Evolutionary conservation across 805 yeast species (phyloP), one percentile per base, ranked within the genome.

Genomic region (Spathaspora girioi): DNA sequence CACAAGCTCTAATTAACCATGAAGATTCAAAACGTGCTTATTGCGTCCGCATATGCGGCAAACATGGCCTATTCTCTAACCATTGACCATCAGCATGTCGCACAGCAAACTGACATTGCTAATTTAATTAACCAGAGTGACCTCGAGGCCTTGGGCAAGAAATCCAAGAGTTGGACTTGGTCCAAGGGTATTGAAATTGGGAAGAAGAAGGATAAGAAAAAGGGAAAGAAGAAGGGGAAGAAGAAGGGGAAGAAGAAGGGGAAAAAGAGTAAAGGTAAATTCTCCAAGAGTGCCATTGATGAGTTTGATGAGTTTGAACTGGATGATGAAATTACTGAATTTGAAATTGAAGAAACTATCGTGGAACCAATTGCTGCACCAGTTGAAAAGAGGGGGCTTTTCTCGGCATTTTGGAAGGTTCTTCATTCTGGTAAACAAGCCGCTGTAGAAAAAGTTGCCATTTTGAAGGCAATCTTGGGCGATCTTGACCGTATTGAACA

Each of bases 201-300:
- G 2, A 42, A 42, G 29, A 19, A 18, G 41, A 52, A 59, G 43
- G 56, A 59, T 19, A 58, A 62, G 38, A 56, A 64, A 38, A 50
- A 49, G 3, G 57, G 55, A 54, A 46, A 53, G 49, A 56, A 59
- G 49, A 38, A 46, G 53, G 50, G 56, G 47, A 48, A 51, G 53
- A 50, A 51, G 26, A 54, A 55, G 47, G 47, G 50, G 53, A 50
- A 51, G 26, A 54, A 55, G 53, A 57, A 59, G 50, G 57, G 53
- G 7, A 59, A 54, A 51, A 60, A 54, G 50, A 57, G 56, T 14
- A 59, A 64, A 52, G 58, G 58, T 9, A 60, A 64, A 55, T 20
- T 44, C 11, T 6, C 29, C 35, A 44, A 29, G 14, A 29, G 11
- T 15, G 47, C 4, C 10, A n/a, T 9, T 46, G 46, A n/a, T 35